Evolutionary conservation across 164 flowering plant genomes (phyloP).

Genomic region (Platanus orientalis): DNA sequence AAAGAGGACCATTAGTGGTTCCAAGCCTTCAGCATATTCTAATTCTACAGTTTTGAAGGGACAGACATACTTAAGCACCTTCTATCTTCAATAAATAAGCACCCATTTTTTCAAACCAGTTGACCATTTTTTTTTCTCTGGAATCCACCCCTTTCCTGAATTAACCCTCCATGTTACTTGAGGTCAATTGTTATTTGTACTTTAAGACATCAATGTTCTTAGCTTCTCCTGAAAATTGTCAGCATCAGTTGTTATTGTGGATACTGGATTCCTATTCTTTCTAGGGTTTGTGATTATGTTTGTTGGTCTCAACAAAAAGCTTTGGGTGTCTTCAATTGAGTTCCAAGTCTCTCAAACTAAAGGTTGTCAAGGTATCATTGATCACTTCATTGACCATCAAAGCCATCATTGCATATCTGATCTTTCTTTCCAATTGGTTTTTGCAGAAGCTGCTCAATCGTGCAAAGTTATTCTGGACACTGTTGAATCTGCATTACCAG

Average conservation of each 20-base stretch:
- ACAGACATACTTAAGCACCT: neutral
- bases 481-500: slow-evolving; percentile 75
- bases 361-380: neutral
- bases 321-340: neutral
- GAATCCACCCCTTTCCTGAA: neutral
- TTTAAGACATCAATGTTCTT: too few species aligned
- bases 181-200: too few species aligned
- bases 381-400: too few species aligned
- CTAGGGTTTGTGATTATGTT: neutral
- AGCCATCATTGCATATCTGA: slow-evolving; percentile 10
- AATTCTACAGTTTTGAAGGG: too few species aligned
- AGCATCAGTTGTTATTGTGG: neutral
- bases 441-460: slow-evolving; percentile 92
- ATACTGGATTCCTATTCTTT: neutral
- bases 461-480: slow-evolving; percentile 81
- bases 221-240: too few species aligned
- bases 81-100: neutral
- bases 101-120: neutral
- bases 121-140: neutral
- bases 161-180: too few species aligned
- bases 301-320: neutral
- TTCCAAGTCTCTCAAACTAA: neutral
- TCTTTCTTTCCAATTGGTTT: slow-evolving; percentile 22
- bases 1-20: neutral
- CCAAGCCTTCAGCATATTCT: too few species aligned